phyloP scores from a whole-genome alignment of 306 rosid species.

The Crotalaria pallida region DNA sequence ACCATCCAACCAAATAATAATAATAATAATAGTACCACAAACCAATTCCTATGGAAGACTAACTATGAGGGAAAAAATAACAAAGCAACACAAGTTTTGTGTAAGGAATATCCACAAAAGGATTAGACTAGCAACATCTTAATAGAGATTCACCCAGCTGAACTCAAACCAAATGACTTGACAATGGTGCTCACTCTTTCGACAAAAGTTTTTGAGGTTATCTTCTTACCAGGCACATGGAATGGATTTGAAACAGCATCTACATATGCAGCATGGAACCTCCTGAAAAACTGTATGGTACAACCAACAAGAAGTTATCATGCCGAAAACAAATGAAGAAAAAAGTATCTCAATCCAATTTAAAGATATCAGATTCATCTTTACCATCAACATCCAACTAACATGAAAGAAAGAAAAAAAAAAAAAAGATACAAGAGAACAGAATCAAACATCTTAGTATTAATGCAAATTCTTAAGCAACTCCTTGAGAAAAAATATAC shows the following conservation, averaged over 20 bases:
- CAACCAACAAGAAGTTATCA: conserved; percentile 3
- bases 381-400: not conserved
- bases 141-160: conserved; percentile 45
- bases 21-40: not conserved
- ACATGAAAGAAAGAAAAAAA: too few species aligned
- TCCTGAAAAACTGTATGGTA: conserved; percentile 66
- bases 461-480: not conserved
- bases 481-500: not conserved
- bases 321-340: conserved; percentile 3
- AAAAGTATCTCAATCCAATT: not conserved
- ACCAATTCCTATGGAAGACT: not conserved
- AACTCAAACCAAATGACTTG: conserved; percentile 78
- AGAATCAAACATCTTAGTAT: not conserved
- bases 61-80: not conserved
- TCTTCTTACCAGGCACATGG: conserved; percentile 90
- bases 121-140: not conserved
- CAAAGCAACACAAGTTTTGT: not conserved
- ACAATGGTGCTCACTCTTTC: conserved; percentile 89
- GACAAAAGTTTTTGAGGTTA: conserved; percentile 79
- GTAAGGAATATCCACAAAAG: conserved; percentile 16
- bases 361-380: not conserved
- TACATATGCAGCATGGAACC: conserved; percentile 80
- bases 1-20: not conserved
- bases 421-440: not conserved
- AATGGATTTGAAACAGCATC: conserved; percentile 95